Evolutionary conservation across 345 rosid species (phyloP).

Genomic region (Rhodamnia rubescens): DNA sequence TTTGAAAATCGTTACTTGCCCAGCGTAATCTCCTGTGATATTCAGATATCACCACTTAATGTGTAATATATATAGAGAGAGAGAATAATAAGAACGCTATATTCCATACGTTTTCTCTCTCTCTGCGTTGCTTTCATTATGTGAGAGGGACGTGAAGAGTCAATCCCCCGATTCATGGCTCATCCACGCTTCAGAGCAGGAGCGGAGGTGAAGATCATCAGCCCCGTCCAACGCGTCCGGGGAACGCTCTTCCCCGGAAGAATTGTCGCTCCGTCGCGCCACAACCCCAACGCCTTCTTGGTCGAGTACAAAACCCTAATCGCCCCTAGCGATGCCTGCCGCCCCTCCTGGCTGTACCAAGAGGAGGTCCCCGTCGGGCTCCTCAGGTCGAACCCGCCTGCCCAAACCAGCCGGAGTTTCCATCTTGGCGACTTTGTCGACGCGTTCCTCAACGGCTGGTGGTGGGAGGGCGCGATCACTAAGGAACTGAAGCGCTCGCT

Average conservation of each 20-base stretch:
- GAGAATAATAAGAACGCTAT: no score
- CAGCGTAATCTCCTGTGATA: no score
- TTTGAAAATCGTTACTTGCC: no score
- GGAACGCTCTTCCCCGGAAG: conserved; percentile 6
- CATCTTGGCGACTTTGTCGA: not conserved
- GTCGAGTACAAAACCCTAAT: conserved; percentile 8
- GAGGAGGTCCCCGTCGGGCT: conserved; percentile 1
- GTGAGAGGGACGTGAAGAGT: no score
- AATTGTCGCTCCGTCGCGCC: not conserved
- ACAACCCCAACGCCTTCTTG: not conserved
- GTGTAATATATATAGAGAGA: no score
- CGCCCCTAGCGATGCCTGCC: not conserved
- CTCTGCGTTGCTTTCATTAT: no score
- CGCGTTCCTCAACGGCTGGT: conserved; percentile 5
- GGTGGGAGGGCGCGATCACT: conserved; percentile 9
- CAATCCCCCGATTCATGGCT: not conserved
- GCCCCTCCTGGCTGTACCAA: not conserved
- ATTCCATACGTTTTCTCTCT: no score
- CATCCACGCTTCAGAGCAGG: conserved; percentile 6
- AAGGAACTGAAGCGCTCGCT: not conserved
- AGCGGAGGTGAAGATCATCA: conserved; percentile 6
- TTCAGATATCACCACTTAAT: no score
- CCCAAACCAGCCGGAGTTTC: not conserved
- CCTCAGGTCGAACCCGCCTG: conserved; percentile 5
- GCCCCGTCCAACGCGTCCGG: not conserved